These are phyloP conservation scores for Takakia lepidozioides DNA, from an alignment of 225 moss, liverwort and hornwort genomes.

Conservation along the genomic window DNA sequence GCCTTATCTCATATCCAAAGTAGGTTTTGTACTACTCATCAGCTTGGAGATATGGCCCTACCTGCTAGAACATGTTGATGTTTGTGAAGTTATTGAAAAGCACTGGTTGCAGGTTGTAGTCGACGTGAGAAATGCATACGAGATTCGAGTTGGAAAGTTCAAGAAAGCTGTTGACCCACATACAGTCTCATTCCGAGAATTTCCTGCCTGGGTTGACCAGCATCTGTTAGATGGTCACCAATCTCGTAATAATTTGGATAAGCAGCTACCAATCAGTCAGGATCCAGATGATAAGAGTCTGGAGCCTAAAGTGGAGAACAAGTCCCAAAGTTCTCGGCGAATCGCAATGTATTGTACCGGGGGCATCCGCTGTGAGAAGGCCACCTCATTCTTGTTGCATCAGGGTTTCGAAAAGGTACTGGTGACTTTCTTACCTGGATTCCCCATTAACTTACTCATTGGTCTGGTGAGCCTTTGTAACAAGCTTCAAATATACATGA, in stretches of 20 bases:
- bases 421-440: too few species aligned
- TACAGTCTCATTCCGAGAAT: slow-evolving; percentile 79
- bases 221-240: slow-evolving; percentile 18
- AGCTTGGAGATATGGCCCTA: too few species aligned
- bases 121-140: slow-evolving; percentile 90
- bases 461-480: too few species aligned
- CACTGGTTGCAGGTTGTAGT: slow-evolving; percentile 57
- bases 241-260: slow-evolving; percentile 1
- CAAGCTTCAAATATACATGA: too few species aligned
- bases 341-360: slow-evolving; percentile 99
- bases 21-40: too few species aligned
- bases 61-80: too few species aligned
- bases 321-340: slow-evolving; percentile 26
- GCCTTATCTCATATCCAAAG: too few species aligned
- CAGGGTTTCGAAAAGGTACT: slow-evolving; percentile 85
- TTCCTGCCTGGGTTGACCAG: slow-evolving; percentile 76
- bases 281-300: not conserved
- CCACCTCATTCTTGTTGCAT: slow-evolving; percentile 65
- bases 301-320: not conserved
- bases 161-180: slow-evolving; percentile 82
- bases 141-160: slow-evolving; percentile 85
- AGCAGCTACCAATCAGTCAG: slow-evolving; percentile 10
- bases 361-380: slow-evolving; percentile 95
- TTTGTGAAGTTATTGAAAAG: too few species aligned
- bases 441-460: too few species aligned